Evolutionary conservation across 768 basidiomycete genomes (phyloP), one percentile per base, ranked within the genome.

Genomic region (Lanmaoa pseudosensibilis): DNA sequence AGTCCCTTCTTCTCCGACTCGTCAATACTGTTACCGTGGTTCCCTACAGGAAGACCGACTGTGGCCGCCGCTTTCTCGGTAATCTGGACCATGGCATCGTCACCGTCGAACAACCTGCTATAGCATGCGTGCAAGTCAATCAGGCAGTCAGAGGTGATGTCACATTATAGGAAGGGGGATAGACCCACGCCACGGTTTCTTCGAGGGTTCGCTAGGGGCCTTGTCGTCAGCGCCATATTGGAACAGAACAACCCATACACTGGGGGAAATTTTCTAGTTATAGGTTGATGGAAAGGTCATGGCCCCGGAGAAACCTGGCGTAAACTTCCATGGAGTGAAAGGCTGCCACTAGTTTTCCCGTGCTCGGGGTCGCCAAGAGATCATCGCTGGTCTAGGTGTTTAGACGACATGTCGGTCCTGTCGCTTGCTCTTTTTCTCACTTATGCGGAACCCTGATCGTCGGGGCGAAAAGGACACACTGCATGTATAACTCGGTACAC

Each of bases 171-270:
- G 16, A 25, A 44, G 16, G 15, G 21, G 43, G 32, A 15, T 15
- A 27, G 18, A 46, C 43, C 37, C 23, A 59, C 49, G 55, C 39
- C 27, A 52, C 58, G 3, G 44, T 60, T 38, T 55, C 59, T 39
- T 60, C 59, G 7, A 61, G 44, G 25, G 52, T 55, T 27, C 27
- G 41, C 58, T 59, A 49, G 32, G 10, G 32, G 11, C 11, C 19
- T 32, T 16, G 47, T 37, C n/a, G 18, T 41, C 11, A 51, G 38
- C 19, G 27, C 50, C 12, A 37, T 36, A 13, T 7, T 23, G 11
- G 2, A 25, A 18, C 23, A 44, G 23, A 30, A 19, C 27, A 32
- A 46, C 11, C 18, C 11, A 19, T 27, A 7, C 23, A 10, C 18
- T 3, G 30, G 11, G n/a, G n/a, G 27, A 12, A 30, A 30, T 7